Evolutionary conservation across 148 eudicot genomes (phyloP).

Genomic region (Salicornia ramosissima): DNA sequence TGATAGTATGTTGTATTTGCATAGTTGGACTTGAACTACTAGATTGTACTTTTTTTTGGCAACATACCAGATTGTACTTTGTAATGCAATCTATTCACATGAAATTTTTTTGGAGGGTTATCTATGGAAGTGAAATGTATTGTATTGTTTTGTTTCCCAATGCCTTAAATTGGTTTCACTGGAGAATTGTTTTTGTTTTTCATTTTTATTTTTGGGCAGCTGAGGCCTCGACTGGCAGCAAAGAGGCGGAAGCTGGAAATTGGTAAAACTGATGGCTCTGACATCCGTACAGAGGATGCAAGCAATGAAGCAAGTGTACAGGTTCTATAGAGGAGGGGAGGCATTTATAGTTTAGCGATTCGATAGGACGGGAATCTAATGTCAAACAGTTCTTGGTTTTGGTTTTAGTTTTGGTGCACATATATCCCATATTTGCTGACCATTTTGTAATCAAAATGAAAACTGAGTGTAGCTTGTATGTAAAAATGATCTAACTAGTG

Average conservation of each 20-base stretch:
- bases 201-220: slow-evolving; percentile 36
- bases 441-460: slow-evolving; percentile 1
- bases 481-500: slow-evolving; percentile 2
- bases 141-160: no score
- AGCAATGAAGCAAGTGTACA: slow-evolving; percentile 29
- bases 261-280: slow-evolving; percentile 15
- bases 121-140: not conserved
- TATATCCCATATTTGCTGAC: slow-evolving; percentile 11
- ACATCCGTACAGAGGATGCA: slow-evolving; percentile 16
- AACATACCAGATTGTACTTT: not conserved
- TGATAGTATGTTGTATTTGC: not conserved
- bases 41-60: no score
- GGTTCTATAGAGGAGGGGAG: slow-evolving; percentile 14
- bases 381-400: slow-evolving; percentile 4
- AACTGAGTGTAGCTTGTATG: slow-evolving; percentile 1
- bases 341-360: not conserved
- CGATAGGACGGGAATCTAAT: not conserved
- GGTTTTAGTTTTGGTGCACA: slow-evolving; percentile 16
- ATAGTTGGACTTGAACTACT: not conserved
- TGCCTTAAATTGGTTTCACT: not conserved
- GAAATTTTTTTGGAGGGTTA: not conserved
- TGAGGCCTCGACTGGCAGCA: slow-evolving; percentile 49
- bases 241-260: slow-evolving; percentile 38
- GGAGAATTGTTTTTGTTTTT: slow-evolving; percentile 4
- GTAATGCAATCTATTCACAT: not conserved